Percentiles rank a stretch among this genome's conserved stretches.
Conservation (phyloP, 2,329 filamentous ascomycete species). For the Botrytis sinoallii region DNA sequence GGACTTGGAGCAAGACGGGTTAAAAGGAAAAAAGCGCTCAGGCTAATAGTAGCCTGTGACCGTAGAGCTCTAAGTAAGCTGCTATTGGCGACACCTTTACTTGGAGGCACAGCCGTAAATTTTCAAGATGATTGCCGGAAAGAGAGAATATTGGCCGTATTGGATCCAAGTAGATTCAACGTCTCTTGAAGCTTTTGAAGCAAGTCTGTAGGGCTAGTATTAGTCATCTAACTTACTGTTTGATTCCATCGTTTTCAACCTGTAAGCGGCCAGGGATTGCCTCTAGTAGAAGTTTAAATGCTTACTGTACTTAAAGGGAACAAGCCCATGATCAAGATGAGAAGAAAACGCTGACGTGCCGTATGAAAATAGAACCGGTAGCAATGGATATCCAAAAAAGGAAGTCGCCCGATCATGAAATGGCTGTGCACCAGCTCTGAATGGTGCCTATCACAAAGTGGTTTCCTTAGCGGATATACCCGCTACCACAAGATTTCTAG, state of each 20-base stretch:
- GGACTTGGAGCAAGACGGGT: constrained; percentile 6
- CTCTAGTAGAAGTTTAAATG: constrained; percentile 5
- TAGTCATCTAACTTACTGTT: constrained; percentile 13
- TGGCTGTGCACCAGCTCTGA: constrained; percentile 14
- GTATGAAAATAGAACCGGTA: constrained; percentile 12
- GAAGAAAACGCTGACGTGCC: constrained; percentile 11
- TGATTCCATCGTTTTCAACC: constrained; percentile 7
- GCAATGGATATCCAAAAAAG: constrained; percentile 14
- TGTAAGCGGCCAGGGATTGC: constrained; percentile 16
- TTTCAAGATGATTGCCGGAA: constrained; percentile 10
- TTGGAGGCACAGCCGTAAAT: constrained; percentile 8
- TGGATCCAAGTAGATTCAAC: constrained; percentile 4
- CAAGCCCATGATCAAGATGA: constrained; percentile 4
- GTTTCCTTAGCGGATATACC: constrained; percentile 15
- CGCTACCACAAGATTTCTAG: constrained; percentile 15
- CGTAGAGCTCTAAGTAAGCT: constrained; percentile 3
- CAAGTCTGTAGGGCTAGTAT: constrained; percentile 8
- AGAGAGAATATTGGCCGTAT: constrained; percentile 8
- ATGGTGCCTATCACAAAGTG: constrained; percentile 17
- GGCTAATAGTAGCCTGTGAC: constrained; percentile 18
- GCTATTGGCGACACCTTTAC: not conserved
- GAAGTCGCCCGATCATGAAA: constrained; percentile 10
- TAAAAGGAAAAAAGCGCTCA: constrained; percentile 13
- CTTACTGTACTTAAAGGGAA: constrained; percentile 9
- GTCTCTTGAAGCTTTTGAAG: not conserved